A percentile compares a stretch with the other conserved stretches of the same genome.
Evolutionary conservation across 768 basidiomycete species (phyloP).

Genomic region (Fomitopsis serialis): DNA sequence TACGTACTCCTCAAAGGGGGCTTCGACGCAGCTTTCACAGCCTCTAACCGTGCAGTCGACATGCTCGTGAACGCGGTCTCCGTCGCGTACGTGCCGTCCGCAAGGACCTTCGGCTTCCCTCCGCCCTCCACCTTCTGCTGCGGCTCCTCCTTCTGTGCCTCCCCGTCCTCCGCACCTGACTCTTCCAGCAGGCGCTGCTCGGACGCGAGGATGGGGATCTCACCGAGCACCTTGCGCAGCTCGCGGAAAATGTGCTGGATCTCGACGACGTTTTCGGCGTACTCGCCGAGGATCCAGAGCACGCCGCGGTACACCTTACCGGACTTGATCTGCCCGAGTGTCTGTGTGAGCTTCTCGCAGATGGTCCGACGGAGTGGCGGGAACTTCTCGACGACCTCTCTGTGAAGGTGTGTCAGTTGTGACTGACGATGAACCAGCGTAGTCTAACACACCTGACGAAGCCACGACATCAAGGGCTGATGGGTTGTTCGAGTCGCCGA

Average conservation of each 20-base stretch:
- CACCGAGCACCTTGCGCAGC: conserved; percentile 82
- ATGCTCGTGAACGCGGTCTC: conserved; percentile 81
- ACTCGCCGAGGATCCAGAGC: conserved; percentile 98
- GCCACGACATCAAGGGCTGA: conserved; percentile 91
- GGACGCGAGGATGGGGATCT: conserved; percentile 94
- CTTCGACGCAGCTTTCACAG: conserved; percentile 81
- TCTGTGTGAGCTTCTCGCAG: conserved; percentile 76
- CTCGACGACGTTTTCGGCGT: conserved; percentile 62
- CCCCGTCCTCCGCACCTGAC: conserved; percentile 51
- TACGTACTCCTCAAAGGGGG: conserved; percentile 79
- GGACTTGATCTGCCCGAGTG: conserved; percentile 84
- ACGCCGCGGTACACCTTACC: conserved; percentile 96
- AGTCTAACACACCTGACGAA: conserved; percentile 54
- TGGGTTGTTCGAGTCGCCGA: conserved; percentile 92
- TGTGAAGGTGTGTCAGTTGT: conserved; percentile 19
- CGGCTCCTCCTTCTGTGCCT: conserved; percentile 44
- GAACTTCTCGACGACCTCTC: conserved; percentile 98
- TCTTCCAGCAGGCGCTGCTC: conserved; percentile 83
- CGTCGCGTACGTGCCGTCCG: conserved; percentile 97
- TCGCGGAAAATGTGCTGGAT: conserved; percentile 73
- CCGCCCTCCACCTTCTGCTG: conserved; percentile 40
- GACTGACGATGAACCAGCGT: background rate
- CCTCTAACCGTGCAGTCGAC: conserved; percentile 62
- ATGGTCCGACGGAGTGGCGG: conserved; percentile 78
- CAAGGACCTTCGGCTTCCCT: conserved; percentile 73